These are phyloP conservation scores for Lobulomyces angularis DNA, from an alignment of 192 early-diverging fungal genomes.

Conservation along the genomic window DNA sequence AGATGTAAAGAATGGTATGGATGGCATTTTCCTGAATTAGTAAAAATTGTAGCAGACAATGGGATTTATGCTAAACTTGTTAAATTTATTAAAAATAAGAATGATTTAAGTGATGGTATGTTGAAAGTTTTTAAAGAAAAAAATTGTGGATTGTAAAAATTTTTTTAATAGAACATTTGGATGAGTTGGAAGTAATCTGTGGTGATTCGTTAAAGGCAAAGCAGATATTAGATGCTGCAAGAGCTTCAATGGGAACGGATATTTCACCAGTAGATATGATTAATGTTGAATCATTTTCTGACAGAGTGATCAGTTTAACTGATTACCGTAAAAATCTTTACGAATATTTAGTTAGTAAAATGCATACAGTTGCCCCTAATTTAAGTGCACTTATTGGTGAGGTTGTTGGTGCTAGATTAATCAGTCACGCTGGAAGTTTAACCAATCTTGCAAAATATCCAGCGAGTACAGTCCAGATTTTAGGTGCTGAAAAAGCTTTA, in stretches of 20 bases:
- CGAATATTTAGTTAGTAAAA: conserved; percentile 86
- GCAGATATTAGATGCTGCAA: conserved; percentile 85
- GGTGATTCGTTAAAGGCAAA: conserved; percentile 70
- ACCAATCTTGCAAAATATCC: conserved; percentile 97
- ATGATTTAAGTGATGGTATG: conserved; percentile 63
- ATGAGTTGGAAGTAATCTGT: conserved; percentile 66
- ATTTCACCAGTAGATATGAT: conserved; percentile 90
- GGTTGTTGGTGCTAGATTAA: conserved; percentile 94
- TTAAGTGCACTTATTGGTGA: conserved; percentile 94
- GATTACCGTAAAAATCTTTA: conserved; percentile 91
- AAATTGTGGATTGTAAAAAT: too few relatives aligned
- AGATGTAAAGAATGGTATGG: conserved; percentile 93
- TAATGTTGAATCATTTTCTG: conserved; percentile 89
- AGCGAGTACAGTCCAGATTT: conserved; percentile 95
- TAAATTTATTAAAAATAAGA: conserved; percentile 88
- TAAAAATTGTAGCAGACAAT: conserved; percentile 92
- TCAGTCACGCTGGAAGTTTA: conserved; percentile 90
- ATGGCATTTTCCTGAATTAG: conserved; percentile 99
- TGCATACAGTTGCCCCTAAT: conserved; percentile 94
- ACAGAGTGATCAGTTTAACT: conserved; percentile 76
- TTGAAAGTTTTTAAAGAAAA: too few relatives aligned
- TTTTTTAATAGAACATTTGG: conserved; percentile 57
- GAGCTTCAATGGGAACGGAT: conserved; percentile 96
- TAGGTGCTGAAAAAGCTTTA: conserved; percentile 99
- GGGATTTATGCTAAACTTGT: conserved; percentile 79